Base-by-base conservation (phyloP, 805 yeast genomes). In the Saccharomycopsis sp. region DNA sequence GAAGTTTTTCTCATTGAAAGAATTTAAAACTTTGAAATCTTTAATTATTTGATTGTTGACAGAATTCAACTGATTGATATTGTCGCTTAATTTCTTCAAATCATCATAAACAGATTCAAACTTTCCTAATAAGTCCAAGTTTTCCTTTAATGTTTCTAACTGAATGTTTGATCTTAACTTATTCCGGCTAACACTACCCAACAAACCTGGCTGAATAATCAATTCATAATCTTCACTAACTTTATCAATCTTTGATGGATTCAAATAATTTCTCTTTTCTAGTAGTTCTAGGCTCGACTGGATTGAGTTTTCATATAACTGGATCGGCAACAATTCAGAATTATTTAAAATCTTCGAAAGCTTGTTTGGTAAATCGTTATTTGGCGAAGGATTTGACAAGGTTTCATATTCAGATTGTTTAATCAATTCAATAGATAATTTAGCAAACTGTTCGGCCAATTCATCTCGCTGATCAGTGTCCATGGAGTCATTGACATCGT, bases 181-280 rank as follows among this genome's bases (percentile, higher is more conserved):
- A 51, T 79, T 70, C 48, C 94, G 64, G 1, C 76, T 62, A 27
- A 78, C 62, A 2, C 77, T 69, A 0, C 89, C 89, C 12, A 67
- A 53, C 21, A 75, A 50, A 25, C 62, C 60, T 17, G 70, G 40
- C 14, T 39, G 35, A n/a, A 36, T 27, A 4, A 35, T n/a, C 10
- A 31, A 20, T 10, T 36, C 34, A 21, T 40, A 39, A 21, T 37
- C 36, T 15, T 37, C 14, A 12, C 35, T 33, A 3, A 14, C 14
- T 14, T 13, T 33, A 10, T 28, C 32, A 15, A 23, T 20, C 9
- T 15, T 27, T 19, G 27, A 23, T 28, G 19, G 26, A n/a, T 39
- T 39, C 33, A 44, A 31, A 13, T 26, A 40, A 20, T 44, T 37
- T 9, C 31, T 37, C 5, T 29, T 37, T 25, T 40, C 41, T 12